A percentile compares a stretch with the other conserved stretches of the same genome.
Evolutionary conservation across 768 basidiomycete species (phyloP).

Genomic region (Ramaria rubella): DNA sequence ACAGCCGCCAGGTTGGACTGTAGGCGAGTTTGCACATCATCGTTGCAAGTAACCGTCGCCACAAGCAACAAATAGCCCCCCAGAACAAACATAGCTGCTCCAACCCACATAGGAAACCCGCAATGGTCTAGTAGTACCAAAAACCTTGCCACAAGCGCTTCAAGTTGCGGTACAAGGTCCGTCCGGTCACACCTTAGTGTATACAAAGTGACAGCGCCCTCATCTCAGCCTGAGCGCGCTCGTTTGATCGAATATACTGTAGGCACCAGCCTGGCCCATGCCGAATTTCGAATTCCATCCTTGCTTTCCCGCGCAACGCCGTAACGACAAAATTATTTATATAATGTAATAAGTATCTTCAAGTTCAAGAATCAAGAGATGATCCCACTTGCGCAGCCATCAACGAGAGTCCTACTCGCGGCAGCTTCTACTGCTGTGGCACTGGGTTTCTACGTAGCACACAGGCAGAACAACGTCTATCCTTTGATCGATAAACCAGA

Average conservation of each 20-base stretch:
- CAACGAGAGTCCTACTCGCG: neutral
- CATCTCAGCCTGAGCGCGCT: too few species aligned
- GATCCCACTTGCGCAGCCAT: neutral
- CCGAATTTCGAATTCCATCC: too few species aligned
- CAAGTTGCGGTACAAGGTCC: too few species aligned
- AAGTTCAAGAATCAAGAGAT: too few species aligned
- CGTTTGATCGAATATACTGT: too few species aligned
- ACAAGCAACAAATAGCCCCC: neutral
- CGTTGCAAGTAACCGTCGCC: neutral
- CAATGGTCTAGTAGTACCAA: neutral
- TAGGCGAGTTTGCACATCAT: neutral
- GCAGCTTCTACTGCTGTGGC: neutral
- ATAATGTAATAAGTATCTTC: too few species aligned
- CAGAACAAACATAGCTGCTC: neutral
- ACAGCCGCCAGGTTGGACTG: conserved; percentile 20
- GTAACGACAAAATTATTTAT: too few species aligned
- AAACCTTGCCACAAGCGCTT: too few species aligned
- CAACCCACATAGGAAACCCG: neutral
- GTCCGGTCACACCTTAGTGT: too few species aligned
- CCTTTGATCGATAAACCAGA: neutral
- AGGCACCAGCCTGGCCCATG: too few species aligned
- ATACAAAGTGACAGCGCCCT: too few species aligned
- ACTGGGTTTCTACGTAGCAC: neutral
- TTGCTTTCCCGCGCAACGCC: too few species aligned
- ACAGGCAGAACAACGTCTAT: neutral